Percentiles rank a stretch among this genome's conserved stretches.
phyloP scores from a whole-genome alignment of 2,329 filamentous ascomycete species.

The Aspergillus ochraceoroseus region DNA sequence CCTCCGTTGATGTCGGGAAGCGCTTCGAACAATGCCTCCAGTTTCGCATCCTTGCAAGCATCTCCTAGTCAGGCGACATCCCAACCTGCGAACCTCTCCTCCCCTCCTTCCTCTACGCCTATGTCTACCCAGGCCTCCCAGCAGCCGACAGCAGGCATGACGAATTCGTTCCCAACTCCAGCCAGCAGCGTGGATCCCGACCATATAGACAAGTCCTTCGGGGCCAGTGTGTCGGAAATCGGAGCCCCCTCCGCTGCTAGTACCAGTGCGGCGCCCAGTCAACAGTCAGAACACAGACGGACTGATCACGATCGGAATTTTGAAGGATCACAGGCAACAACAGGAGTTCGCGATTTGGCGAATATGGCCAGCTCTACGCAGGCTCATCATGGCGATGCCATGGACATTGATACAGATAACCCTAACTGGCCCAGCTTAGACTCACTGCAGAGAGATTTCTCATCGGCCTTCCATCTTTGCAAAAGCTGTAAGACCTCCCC shows the following conservation, averaged over 20 bases:
- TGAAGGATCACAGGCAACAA: conserved; percentile 16
- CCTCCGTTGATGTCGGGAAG: conserved; percentile 50
- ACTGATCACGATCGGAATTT: conserved; percentile 35
- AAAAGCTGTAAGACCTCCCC: conserved; percentile 48
- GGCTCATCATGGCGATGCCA: conserved; percentile 30
- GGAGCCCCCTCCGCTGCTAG: conserved; percentile 14
- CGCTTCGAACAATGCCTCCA: conserved; percentile 47
- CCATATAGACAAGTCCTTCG: conserved; percentile 31
- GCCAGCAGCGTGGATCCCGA: conserved; percentile 44
- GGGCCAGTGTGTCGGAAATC: conserved; percentile 22
- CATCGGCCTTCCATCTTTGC: conserved; percentile 47
- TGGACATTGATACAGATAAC: conserved; percentile 39
- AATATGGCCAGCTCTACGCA: conserved; percentile 17
- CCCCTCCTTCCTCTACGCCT: conserved; percentile 40
- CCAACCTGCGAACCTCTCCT: conserved; percentile 39
- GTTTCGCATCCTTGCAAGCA: conserved; percentile 43
- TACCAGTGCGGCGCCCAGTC: conserved; percentile 17
- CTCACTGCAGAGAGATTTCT: conserved; percentile 45
- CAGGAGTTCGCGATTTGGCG: conserved; percentile 23
- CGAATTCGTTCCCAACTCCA: conserved; percentile 44
- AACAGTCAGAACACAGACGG: conserved; percentile 30
- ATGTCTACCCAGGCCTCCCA: conserved; percentile 44
- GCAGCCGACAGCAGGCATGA: conserved; percentile 38
- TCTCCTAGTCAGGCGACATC: conserved; percentile 44
- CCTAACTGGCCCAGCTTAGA: conserved; percentile 36